These are phyloP conservation scores for Xylariaceae sp. DNA, from an alignment of 2,329 filamentous ascomycete species.

Conservation along the genomic window DNA sequence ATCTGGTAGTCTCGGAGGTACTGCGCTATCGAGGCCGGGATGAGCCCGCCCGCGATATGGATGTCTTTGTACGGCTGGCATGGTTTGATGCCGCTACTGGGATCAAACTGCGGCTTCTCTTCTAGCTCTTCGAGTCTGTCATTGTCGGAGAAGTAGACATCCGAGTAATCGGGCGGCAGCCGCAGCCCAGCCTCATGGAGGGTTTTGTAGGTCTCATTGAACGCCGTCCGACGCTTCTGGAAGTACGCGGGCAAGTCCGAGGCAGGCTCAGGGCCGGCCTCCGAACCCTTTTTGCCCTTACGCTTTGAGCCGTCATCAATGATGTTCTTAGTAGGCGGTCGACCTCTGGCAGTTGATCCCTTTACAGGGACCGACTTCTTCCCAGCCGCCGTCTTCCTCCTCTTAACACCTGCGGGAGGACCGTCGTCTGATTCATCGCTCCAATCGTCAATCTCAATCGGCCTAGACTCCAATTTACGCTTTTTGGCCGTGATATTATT, in stretches of 20 bases:
- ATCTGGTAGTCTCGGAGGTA: slow-evolving; percentile 92
- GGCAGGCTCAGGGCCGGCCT: slow-evolving; percentile 37
- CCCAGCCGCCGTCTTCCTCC: slow-evolving; percentile 17
- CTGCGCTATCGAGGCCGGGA: slow-evolving; percentile 84
- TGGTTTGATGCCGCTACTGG: slow-evolving; percentile 51
- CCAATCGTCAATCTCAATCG: slow-evolving; percentile 20
- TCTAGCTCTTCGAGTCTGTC: slow-evolving; percentile 55
- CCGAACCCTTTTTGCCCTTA: slow-evolving; percentile 31
- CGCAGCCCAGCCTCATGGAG: slow-evolving; percentile 65
- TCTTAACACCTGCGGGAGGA: slow-evolving; percentile 18
- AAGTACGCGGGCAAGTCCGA: slow-evolving; percentile 69
- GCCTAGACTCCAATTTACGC: slow-evolving; percentile 19
- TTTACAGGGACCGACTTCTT: slow-evolving; percentile 12
- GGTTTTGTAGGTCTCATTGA: slow-evolving; percentile 56
- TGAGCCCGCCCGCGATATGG: slow-evolving; percentile 68
- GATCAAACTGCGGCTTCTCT: slow-evolving; percentile 65
- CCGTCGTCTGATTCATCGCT: slow-evolving; percentile 25
- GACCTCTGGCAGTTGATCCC: slow-evolving; percentile 9
- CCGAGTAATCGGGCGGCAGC: slow-evolving; percentile 71
- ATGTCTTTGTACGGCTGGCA: slow-evolving; percentile 70
- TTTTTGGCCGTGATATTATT: slow-evolving; percentile 14
- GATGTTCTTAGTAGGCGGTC: slow-evolving; percentile 10
- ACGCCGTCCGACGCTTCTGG: slow-evolving; percentile 58
- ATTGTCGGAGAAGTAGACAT: slow-evolving; percentile 70
- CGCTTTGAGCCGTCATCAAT: slow-evolving; percentile 6